Conservation (phyloP, 306 rosid species). For the Cicer cuneatum region DNA sequence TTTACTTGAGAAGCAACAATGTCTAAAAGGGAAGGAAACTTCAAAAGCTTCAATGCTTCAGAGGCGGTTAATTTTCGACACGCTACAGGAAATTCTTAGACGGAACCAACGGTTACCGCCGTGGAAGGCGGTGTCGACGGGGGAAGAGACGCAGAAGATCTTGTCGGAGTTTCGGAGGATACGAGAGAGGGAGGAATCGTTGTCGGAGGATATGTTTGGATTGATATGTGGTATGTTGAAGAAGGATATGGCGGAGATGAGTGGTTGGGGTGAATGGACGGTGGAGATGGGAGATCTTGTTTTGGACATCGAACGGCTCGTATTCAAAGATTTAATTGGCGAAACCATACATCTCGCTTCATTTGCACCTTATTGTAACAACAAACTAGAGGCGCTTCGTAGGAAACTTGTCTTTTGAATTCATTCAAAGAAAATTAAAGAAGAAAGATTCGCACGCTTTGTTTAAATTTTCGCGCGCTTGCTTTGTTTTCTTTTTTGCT, state of each 20-base stretch:
- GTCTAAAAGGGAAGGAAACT: slow-evolving; percentile 70
- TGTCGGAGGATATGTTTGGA: slow-evolving; percentile 67
- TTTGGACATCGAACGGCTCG: slow-evolving; percentile 79
- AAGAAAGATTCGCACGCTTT: slow-evolving; percentile 26
- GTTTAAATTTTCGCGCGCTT: slow-evolving; percentile 51
- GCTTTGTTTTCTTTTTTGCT: background rate
- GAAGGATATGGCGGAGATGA: slow-evolving; percentile 71
- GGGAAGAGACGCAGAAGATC: slow-evolving; percentile 42
- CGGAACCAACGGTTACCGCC: slow-evolving; percentile 70
- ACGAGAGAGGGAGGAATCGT: slow-evolving; percentile 61
- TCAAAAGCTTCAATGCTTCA: slow-evolving; percentile 59
- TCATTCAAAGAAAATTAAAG: background rate
- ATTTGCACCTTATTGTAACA: slow-evolving; percentile 40
- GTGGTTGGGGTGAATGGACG: slow-evolving; percentile 72
- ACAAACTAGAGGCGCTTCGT: slow-evolving; percentile 50
- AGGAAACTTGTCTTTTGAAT: slow-evolving; percentile 73
- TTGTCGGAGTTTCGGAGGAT: slow-evolving; percentile 74
- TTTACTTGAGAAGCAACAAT: slow-evolving; percentile 74
- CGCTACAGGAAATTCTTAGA: slow-evolving; percentile 62
- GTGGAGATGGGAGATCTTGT: slow-evolving; percentile 71
- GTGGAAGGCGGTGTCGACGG: slow-evolving; percentile 61
- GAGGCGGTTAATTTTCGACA: slow-evolving; percentile 78
- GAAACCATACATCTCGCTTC: slow-evolving; percentile 81
- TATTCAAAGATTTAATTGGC: slow-evolving; percentile 83
- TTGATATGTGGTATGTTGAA: slow-evolving; percentile 70